phyloP scores from a whole-genome alignment of 2,329 filamentous ascomycete genomes.

The Coniochaeta prunicola region DNA sequence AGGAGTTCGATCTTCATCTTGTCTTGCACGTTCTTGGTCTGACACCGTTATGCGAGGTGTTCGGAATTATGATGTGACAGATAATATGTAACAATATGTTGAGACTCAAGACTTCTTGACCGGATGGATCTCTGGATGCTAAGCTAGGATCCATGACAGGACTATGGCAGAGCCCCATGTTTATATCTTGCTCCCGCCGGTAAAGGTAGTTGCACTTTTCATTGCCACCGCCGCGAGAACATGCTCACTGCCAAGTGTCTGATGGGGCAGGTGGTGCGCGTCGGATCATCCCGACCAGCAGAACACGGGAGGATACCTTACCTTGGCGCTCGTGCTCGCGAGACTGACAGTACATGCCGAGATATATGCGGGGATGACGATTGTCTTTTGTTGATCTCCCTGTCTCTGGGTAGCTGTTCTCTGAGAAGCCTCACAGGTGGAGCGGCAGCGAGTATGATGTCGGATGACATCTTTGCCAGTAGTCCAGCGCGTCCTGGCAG shows the following conservation, averaged over 20 bases:
- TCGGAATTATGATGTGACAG: neutral
- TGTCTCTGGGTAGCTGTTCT: no score
- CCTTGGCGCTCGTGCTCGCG: neutral
- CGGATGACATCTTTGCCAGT: neutral
- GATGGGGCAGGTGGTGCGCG: neutral
- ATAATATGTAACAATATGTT: no score
- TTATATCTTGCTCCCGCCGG: neutral
- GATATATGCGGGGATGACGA: neutral
- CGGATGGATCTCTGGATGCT: neutral
- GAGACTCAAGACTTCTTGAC: neutral
- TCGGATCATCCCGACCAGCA: neutral
- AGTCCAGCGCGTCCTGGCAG: neutral
- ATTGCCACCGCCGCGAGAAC: neutral
- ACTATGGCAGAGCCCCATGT: neutral
- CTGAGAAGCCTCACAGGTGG: neutral
- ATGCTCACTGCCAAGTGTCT: neutral
- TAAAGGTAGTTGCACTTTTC: neutral
- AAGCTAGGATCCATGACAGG: neutral
- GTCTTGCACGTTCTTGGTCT: neutral
- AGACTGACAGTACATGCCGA: neutral
- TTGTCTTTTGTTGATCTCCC: no score
- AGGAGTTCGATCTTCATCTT: conserved; percentile 7
- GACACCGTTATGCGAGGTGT: neutral
- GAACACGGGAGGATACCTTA: neutral
- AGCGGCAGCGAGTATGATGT: neutral